A percentile compares a stretch with the other conserved stretches of the same genome.
Evolutionary conservation across 1,284 basidiomycete genomes (phyloP).

Genomic region (Phellopilus nigrolimitatus): DNA sequence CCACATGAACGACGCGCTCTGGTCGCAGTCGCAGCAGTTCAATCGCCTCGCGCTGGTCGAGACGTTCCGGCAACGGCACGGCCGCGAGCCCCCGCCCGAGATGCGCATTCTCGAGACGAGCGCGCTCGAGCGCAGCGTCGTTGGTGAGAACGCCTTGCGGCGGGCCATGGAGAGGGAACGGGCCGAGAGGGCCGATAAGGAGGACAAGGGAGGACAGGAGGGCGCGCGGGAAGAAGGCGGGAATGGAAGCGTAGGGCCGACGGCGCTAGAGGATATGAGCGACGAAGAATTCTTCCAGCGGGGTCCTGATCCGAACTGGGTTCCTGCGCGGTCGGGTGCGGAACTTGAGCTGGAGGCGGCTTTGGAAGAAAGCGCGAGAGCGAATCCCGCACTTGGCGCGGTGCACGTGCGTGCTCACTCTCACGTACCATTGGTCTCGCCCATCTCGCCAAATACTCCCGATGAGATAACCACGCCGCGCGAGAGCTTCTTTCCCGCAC

Average conservation of each 20-base stretch:
- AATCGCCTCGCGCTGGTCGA: slow-evolving; percentile 9
- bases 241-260: neutral
- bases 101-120: slow-evolving; percentile 12
- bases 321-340: slow-evolving; percentile 1
- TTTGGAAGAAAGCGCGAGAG: neutral
- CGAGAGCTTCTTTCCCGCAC: neutral
- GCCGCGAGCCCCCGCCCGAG: slow-evolving; percentile 4
- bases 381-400: neutral
- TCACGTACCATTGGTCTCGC: too few species aligned
- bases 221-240: neutral
- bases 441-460: slow-evolving; percentile 6
- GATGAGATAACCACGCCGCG: slow-evolving; percentile 7
- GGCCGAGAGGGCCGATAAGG: neutral
- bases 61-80: slow-evolving; percentile 11
- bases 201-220: neutral
- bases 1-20: slow-evolving; percentile 5
- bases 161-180: neutral
- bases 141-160: neutral
- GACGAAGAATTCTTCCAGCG: slow-evolving; percentile 11
- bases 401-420: neutral
- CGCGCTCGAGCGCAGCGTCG: slow-evolving; percentile 11
- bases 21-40: slow-evolving; percentile 9
- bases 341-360: neutral
- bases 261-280: neutral
- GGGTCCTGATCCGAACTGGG: neutral